phyloP scores from a whole-genome alignment of 805 yeast genomes.

The Metschnikowia koreensis region DNA sequence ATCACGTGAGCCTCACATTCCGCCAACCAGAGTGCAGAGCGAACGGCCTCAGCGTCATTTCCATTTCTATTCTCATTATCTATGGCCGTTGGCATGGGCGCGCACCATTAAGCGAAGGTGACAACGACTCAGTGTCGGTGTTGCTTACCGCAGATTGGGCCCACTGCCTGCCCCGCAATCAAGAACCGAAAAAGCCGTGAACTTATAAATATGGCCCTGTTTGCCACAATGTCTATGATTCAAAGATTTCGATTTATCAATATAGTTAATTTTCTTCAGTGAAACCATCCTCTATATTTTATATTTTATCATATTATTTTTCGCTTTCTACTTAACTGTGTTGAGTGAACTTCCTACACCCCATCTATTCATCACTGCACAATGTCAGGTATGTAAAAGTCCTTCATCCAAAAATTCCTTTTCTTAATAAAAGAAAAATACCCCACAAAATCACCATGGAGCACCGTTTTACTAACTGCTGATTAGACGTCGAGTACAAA shows the following conservation, averaged over 20 bases:
- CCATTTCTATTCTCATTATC: neutral
- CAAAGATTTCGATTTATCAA: too few relatives aligned
- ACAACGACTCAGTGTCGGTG: slow-evolving; percentile 10
- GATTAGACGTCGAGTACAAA: slow-evolving; percentile 43
- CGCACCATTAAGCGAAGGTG: slow-evolving; percentile 9
- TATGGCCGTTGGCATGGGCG: neutral
- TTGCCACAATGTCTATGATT: neutral
- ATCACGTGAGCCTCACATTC: too few relatives aligned
- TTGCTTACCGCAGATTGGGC: neutral
- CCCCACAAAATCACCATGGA: too few relatives aligned
- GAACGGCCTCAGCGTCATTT: too few relatives aligned
- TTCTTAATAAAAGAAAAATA: too few relatives aligned
- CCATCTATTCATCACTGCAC: neutral
- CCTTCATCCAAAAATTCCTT: too few relatives aligned
- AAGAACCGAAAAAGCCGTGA: neutral
- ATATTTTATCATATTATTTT: neutral
- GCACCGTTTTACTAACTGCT: slow-evolving; percentile 7
- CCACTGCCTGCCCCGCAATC: slow-evolving; percentile 6
- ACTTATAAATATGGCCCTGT: neutral
- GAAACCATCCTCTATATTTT: neutral
- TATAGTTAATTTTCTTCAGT: too few relatives aligned
- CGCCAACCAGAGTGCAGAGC: neutral
- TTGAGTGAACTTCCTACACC: neutral
- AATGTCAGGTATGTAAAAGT: slow-evolving; percentile 9
- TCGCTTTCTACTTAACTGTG: neutral